Base-by-base conservation (phyloP, 2,329 filamentous ascomycete species). In the Diaporthe citriasiana region DNA sequence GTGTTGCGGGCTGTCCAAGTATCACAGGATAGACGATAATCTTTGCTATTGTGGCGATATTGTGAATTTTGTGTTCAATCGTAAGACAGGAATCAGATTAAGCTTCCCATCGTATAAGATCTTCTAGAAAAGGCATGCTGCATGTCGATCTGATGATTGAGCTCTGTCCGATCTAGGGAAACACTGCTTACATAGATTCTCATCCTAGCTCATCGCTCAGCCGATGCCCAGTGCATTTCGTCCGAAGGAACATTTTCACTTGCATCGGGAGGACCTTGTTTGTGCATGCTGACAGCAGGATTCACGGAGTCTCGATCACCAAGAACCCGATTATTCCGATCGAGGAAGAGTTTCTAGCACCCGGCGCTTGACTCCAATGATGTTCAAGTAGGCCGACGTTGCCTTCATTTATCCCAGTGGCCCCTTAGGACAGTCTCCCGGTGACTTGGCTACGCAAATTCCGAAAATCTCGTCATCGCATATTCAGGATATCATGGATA, bases 161-260 rank as follows among this genome's bases (percentile, higher is more conserved):
- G 9, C 7, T 53, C 0, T n/a, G 63, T 68, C 63, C 22, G 22
- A 68, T 40, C 63, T 27, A 13, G n/a, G 33, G 47, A 68, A 68
- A 30, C 63, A 30, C 27, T 47, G 4, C 45, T 22, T 50, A 50
- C 27, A 19, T n/a, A 50, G 42, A 19, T n/a, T 40, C 30, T 30
- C 33, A 53, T 53, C 47, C 15, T 27, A 40, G 63, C 45, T 51
- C 15, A 40, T 38, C 4, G 33, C 22, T 38, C 22, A 51, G 35
- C 22, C 25, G 33, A 40, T 38, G 63, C 30, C 7, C 47, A 19
- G 40, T 68, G 63, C 63, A 68, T 53, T 68, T 68, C 63, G 38
- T 68, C 63, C 30, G 63, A 66, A 40, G n/a, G 22, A 7, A 15
- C 22, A 19, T 12, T n/a, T 12, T 12, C 8, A 10, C 25, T 19